A percentile compares a stretch with the other conserved stretches of the same genome.
Conservation (phyloP, 2,329 filamentous ascomycete species). For the Sclerotinia subarctica region DNA sequence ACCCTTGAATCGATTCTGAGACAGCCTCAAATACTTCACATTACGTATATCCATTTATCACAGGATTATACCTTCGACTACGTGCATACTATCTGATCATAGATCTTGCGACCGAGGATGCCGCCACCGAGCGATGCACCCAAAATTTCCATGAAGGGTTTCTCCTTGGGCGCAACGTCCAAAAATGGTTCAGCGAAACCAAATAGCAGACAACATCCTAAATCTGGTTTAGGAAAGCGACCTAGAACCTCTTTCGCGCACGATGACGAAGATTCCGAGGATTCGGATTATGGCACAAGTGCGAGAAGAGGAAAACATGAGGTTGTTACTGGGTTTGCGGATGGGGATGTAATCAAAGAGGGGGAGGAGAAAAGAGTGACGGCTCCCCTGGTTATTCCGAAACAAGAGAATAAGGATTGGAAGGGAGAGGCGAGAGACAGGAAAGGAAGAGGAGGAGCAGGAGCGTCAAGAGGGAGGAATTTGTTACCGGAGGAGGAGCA, state of each 20-base stretch:
- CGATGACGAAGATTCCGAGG: conserved; percentile 55
- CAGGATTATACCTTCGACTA: neutral
- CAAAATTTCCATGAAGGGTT: conserved; percentile 39
- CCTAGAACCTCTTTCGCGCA: conserved; percentile 48
- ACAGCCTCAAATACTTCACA: neutral
- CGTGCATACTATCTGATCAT: neutral
- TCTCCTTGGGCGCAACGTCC: conserved; percentile 42
- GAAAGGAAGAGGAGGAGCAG: conserved; percentile 43
- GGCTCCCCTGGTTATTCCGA: conserved; percentile 54
- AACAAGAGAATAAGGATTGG: conserved; percentile 61
- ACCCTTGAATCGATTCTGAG: neutral
- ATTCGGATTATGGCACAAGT: conserved; percentile 47
- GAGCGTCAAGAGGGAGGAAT: conserved; percentile 45
- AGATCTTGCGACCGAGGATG: conserved; percentile 26
- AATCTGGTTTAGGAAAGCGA: conserved; percentile 42
- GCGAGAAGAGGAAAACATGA: conserved; percentile 41
- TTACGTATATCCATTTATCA: neutral
- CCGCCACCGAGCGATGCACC: conserved; percentile 33
- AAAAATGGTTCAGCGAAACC: conserved; percentile 32
- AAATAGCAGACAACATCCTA: conserved; percentile 32
- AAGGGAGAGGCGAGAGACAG: conserved; percentile 48
- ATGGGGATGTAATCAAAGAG: conserved; percentile 44
- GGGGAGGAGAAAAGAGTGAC: conserved; percentile 34
- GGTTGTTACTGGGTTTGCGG: conserved; percentile 50
- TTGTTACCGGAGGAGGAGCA: conserved; percentile 54